Conservation (phyloP, 2,329 filamentous ascomycete species). For the Nemania diffusa region DNA sequence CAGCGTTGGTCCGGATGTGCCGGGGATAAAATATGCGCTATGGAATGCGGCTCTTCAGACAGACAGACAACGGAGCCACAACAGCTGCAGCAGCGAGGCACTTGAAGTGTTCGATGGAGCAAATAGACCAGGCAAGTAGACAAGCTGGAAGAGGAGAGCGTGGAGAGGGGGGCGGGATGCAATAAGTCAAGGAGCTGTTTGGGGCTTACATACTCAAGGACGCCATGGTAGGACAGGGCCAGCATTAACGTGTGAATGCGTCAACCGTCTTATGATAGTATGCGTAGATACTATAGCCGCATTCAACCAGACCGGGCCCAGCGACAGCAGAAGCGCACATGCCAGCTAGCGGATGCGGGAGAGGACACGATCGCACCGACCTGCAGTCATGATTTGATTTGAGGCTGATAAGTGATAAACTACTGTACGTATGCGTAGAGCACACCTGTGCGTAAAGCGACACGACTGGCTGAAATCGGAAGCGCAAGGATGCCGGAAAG, state of each 20-base stretch:
- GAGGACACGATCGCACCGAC: constrained; percentile 37
- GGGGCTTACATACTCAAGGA: constrained; percentile 49
- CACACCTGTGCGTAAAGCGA: too few species aligned
- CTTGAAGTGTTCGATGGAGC: not conserved
- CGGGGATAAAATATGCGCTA: constrained; percentile 13
- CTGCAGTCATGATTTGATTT: constrained; percentile 46
- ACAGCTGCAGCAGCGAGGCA: not conserved
- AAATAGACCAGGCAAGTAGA: not conserved
- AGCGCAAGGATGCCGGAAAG: constrained; percentile 18
- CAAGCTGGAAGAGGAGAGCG: not conserved
- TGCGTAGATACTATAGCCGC: constrained; percentile 39
- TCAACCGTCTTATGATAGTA: not conserved
- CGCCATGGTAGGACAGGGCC: constrained; percentile 40
- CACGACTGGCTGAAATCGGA: constrained; percentile 26
- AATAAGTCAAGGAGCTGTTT: constrained; percentile 17
- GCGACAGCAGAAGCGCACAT: constrained; percentile 37
- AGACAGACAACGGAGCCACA: not conserved
- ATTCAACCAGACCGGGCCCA: constrained; percentile 38
- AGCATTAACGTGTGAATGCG: not conserved
- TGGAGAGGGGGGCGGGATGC: not conserved
- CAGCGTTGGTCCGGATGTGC: constrained; percentile 19
- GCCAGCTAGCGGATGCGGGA: constrained; percentile 40
- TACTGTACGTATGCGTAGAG: too few species aligned
- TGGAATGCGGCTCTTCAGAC: constrained; percentile 12
- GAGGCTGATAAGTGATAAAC: constrained; percentile 28